Percentiles rank a stretch among this genome's conserved stretches.
Conservation (phyloP, 345 rosid species). For the Syzygium oleosum region DNA sequence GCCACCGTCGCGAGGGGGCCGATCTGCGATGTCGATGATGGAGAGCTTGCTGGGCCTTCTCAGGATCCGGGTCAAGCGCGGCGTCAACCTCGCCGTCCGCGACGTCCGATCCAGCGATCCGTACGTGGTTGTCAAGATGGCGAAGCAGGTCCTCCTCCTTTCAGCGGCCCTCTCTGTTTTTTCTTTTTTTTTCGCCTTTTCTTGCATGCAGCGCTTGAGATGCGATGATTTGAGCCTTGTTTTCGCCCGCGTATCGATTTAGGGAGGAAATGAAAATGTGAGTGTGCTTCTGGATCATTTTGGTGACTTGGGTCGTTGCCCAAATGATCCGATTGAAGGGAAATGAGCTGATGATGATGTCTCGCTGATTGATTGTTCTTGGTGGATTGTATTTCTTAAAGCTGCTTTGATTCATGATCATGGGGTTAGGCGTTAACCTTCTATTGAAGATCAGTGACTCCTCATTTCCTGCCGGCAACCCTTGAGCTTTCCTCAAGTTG, state of each 20-base stretch:
- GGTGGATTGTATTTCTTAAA: not conserved
- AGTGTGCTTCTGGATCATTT: not conserved
- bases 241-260: not conserved
- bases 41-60: constrained; percentile 69
- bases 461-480: not conserved
- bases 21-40: constrained; percentile 25
- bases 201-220: not conserved
- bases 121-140: constrained; percentile 80
- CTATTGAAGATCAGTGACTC: not conserved
- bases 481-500: not conserved
- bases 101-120: constrained; percentile 93
- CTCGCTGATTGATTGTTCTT: not conserved
- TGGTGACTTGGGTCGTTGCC: not conserved
- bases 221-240: not conserved
- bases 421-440: not conserved
- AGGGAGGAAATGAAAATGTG: not conserved
- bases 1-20: not conserved
- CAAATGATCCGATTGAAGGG: not conserved
- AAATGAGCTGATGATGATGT: not conserved
- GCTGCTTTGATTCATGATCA: not conserved
- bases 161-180: not conserved
- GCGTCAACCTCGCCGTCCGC: constrained; percentile 89
- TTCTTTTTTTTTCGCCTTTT: not conserved
- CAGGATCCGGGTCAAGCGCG: constrained; percentile 67
- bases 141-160: constrained; percentile 40